Conservation (phyloP, 345 rosid genomes). For the Rhodamnia rubescens region DNA sequence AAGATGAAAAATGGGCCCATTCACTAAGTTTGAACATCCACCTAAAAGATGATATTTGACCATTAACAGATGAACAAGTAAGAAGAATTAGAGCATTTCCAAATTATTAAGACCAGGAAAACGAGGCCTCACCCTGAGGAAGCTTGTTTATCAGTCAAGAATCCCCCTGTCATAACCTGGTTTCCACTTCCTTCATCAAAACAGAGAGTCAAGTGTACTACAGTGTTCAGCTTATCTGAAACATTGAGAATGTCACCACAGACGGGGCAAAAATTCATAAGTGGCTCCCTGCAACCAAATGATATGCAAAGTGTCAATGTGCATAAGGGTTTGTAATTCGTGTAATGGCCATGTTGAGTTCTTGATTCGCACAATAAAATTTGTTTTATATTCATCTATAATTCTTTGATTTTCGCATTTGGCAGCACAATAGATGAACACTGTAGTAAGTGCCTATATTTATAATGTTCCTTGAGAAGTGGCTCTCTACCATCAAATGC, state of each 20-base stretch:
- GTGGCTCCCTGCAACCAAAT: constrained; percentile 49
- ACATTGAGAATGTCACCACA: constrained; percentile 72
- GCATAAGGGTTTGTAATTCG: neutral
- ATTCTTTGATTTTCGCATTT: neutral
- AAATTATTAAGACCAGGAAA: neutral
- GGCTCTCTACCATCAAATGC: neutral
- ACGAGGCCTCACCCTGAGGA: constrained; percentile 63
- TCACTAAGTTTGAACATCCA: constrained; percentile 96
- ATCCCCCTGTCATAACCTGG: constrained; percentile 90
- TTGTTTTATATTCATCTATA: neutral
- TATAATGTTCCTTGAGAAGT: neutral
- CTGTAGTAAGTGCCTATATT: neutral
- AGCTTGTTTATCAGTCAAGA: constrained; percentile 89
- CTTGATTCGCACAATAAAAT: neutral
- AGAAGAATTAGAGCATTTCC: neutral
- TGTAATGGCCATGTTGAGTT: neutral
- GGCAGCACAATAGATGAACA: neutral
- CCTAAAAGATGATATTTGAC: constrained; percentile 16
- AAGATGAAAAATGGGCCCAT: constrained; percentile 83
- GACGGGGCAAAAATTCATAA: constrained; percentile 75
- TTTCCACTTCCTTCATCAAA: constrained; percentile 97
- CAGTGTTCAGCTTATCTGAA: constrained; percentile 63
- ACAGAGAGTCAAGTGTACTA: constrained; percentile 88
- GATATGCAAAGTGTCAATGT: neutral
- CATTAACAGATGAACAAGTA: neutral